These are phyloP conservation scores for Suillus americanus DNA, from an alignment of 768 basidiomycete species.

Conservation along the genomic window DNA sequence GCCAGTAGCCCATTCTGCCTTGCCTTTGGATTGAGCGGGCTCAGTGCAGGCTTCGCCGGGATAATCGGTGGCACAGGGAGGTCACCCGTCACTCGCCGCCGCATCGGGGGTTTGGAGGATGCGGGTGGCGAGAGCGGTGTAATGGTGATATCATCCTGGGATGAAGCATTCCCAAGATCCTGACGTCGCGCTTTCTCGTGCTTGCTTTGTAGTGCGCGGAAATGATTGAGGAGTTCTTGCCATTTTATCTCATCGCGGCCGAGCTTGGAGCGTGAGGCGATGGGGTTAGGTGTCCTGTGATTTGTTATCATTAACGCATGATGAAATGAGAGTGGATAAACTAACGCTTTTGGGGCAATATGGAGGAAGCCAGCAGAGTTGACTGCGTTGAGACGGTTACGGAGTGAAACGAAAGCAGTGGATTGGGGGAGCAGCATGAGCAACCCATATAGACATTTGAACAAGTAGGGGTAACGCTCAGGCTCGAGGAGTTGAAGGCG, in stretches of 20 bases:
- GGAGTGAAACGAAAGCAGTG: constrained; percentile 90
- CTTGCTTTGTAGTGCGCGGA: constrained; percentile 83
- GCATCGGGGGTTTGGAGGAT: constrained; percentile 44
- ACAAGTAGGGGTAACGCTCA: constrained; percentile 92
- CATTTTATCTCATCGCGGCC: constrained; percentile 93
- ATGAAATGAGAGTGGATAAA: constrained; percentile 3
- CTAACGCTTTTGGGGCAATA: constrained; percentile 83
- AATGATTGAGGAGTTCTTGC: constrained; percentile 91
- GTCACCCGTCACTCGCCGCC: constrained; percentile 65
- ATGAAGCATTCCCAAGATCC: constrained; percentile 48
- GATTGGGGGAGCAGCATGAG: constrained; percentile 98
- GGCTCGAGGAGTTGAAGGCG: constrained; percentile 96
- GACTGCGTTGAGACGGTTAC: constrained; percentile 92
- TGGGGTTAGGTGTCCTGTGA: constrained; percentile 30
- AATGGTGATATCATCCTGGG: not conserved
- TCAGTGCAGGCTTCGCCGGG: constrained; percentile 47
- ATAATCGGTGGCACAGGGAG: constrained; percentile 30
- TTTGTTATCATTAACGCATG: constrained; percentile 13
- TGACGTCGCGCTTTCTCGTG: constrained; percentile 91
- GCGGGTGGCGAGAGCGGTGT: not conserved
- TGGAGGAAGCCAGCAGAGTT: constrained; percentile 94
- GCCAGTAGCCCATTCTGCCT: constrained; percentile 46
- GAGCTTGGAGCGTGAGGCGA: constrained; percentile 70
- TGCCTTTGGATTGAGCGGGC: constrained; percentile 73
- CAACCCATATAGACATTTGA: constrained; percentile 96